Evolutionary conservation across 75 land plant genomes (phyloP), one percentile per base, ranked within the genome.

Genomic region (Pseudotsuga menziesii): DNA sequence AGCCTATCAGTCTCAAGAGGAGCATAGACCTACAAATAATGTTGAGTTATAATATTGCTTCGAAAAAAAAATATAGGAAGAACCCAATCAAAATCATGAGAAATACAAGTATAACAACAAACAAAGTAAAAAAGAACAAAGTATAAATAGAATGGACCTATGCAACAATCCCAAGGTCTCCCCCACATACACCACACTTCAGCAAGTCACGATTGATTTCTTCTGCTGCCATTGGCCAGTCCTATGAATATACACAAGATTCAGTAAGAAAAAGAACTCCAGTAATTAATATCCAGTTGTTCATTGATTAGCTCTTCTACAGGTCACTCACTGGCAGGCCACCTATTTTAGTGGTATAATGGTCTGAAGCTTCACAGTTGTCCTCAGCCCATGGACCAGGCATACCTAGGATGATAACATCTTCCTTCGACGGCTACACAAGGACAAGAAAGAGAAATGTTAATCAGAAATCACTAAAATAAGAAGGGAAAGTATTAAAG

Each of bases 331-430:
- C 98, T 39, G 96, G 96, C 63, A 90, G 62, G 36, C 98, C 98
- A 29, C 98, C 98, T 57, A 95, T 84, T 79, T 95, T 95, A 20
- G 91, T 84, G 0, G 96, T 93, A 70, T 91, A 95, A 71, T 91
- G 93, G 84, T 93, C 96, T n/a, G 91, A 83, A 27, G 79, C 74
- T 80, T 95, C 98, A 58, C 72, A 54, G 54, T 83, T 78, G 52
- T 93, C 82, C 55, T 84, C 87, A 23, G 98, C 98, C 98, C 98
- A 95, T 17, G 89, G 85, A 20, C 98, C 98, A 3, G 98, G 98
- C 93, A 95, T 76, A 48, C 98, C 96, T 29, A 95, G 83, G 19
- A 89, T 59, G 14, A 87, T 41, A 36, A 69, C n/a, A 13, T 69
- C 48, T n/a, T 36, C 71, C 72, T 41, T 41, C 41, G 9, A 23